Conservation (phyloP, 2,329 filamentous ascomycete genomes). For the Fusarium lateritium region DNA sequence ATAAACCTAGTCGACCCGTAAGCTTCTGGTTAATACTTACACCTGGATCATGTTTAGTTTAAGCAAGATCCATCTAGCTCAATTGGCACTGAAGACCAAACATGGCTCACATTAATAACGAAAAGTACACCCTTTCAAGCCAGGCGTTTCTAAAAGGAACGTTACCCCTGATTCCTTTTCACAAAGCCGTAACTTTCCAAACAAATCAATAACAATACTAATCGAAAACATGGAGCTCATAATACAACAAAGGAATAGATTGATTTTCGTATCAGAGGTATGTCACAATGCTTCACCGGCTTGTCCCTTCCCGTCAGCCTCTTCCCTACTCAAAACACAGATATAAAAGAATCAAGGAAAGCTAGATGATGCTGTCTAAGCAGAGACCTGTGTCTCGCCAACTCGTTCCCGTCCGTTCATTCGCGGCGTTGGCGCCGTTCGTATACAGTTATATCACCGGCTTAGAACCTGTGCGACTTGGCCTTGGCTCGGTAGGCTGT, state of each 20-base stretch:
- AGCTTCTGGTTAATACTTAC: not conserved
- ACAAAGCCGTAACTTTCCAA: not conserved
- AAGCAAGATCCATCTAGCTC: too few relatives aligned
- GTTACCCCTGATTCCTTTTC: too few relatives aligned
- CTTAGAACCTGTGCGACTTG: constrained; percentile 71
- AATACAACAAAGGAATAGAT: constrained; percentile 30
- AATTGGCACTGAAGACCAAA: too few relatives aligned
- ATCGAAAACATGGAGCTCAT: not conserved
- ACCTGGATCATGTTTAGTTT: not conserved
- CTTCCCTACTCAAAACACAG: constrained; percentile 36
- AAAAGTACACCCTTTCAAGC: not conserved
- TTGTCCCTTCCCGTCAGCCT: constrained; percentile 27
- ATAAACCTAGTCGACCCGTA: not conserved
- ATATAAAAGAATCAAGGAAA: constrained; percentile 34
- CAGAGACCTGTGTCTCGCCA: constrained; percentile 24
- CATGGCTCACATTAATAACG: not conserved
- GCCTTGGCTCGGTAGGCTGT: constrained; percentile 83
- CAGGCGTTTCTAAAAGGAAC: too few relatives aligned
- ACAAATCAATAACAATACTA: not conserved
- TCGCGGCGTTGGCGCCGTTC: constrained; percentile 1
- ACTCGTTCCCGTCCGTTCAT: constrained; percentile 10
- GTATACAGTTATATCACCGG: constrained; percentile 2
- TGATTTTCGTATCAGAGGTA: constrained; percentile 30
- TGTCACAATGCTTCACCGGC: constrained; percentile 32
- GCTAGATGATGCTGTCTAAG: constrained; percentile 29